Evolutionary conservation across 2,329 filamentous ascomycete species (phyloP).

Genomic region (Knufia fluminis): DNA sequence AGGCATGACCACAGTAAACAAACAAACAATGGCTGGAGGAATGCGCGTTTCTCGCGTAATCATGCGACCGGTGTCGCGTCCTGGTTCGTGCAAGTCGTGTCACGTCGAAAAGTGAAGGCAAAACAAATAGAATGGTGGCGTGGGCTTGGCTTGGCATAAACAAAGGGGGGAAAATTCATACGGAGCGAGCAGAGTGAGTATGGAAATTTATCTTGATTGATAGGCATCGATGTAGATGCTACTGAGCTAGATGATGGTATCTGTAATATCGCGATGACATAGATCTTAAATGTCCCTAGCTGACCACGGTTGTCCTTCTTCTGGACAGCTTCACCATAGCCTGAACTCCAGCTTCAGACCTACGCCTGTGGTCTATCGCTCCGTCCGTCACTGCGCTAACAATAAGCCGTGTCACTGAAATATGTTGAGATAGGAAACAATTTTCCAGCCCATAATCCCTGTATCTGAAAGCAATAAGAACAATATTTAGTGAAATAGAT

Average conservation of each 20-base stretch:
- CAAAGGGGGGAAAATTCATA: no score
- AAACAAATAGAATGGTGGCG: neutral
- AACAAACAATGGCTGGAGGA: no score
- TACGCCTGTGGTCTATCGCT: conserved; percentile 1
- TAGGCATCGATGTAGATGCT: neutral
- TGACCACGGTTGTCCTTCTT: no score
- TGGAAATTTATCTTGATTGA: conserved; percentile 1
- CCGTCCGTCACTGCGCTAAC: neutral
- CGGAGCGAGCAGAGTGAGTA: neutral
- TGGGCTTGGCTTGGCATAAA: no score
- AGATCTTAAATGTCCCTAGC: no score
- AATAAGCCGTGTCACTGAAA: conserved; percentile 1
- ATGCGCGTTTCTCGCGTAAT: no score
- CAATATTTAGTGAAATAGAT: neutral
- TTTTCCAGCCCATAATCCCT: neutral
- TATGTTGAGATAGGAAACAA: neutral
- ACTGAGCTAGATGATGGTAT: neutral
- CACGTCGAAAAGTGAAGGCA: neutral
- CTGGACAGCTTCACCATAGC: neutral
- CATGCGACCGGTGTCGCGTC: no score
- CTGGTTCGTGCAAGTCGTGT: neutral
- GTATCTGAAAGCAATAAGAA: neutral
- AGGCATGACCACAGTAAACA: no score
- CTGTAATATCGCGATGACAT: no score
- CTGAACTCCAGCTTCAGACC: neutral